Percentiles rank a stretch among this genome's conserved stretches.
Conservation (phyloP, 2,329 filamentous ascomycete genomes). For the Fusarium floridanum region DNA sequence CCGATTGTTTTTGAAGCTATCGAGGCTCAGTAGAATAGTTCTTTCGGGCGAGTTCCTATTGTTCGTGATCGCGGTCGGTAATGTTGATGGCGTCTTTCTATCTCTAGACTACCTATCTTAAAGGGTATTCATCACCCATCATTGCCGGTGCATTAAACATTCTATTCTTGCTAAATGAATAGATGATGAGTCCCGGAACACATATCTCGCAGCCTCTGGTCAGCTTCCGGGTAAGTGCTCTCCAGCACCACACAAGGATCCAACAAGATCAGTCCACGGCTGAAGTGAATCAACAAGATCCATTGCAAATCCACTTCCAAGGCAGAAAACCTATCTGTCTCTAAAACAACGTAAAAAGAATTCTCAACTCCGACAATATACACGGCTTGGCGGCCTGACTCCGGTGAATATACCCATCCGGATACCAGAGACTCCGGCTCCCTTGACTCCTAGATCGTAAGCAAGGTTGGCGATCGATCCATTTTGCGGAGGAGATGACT, state of each 20-base stretch:
- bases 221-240: background rate
- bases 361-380: background rate
- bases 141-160: background rate
- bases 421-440: background rate
- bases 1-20: background rate
- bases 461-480: background rate
- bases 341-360: background rate
- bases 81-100: background rate
- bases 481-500: background rate
- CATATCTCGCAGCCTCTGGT: background rate
- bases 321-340: background rate
- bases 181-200: background rate
- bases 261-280: background rate
- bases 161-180: background rate
- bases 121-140: background rate
- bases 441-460: background rate
- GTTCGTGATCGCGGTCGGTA: no score
- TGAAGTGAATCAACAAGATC: background rate
- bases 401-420: background rate
- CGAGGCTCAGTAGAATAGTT: background rate
- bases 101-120: background rate
- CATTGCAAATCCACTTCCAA: background rate
- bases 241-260: background rate
- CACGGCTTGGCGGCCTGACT: background rate
- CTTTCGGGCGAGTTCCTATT: background rate